A percentile compares a stretch with the other conserved stretches of the same genome.
These are phyloP conservation scores for Lippia alba DNA, from an alignment of 305 asterid genomes.

Conservation along the genomic window DNA sequence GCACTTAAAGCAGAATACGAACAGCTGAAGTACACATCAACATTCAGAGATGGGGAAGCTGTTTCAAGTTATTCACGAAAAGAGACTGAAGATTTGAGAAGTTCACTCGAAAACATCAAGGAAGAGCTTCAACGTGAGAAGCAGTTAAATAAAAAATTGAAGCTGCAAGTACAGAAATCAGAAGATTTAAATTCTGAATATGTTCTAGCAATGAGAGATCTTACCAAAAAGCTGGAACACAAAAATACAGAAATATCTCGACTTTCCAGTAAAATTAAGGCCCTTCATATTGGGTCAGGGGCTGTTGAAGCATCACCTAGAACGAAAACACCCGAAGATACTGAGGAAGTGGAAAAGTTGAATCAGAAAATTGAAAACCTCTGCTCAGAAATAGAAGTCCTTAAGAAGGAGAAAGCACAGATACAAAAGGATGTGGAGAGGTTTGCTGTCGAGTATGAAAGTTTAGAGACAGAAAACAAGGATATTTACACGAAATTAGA, in stretches of 20 bases:
- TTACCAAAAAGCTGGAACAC: slow-evolving; percentile 67
- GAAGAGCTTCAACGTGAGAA: slow-evolving; percentile 71
- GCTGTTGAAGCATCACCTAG: slow-evolving; percentile 39
- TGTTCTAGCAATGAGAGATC: slow-evolving; percentile 79
- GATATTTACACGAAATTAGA: slow-evolving; percentile 56
- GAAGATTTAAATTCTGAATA: slow-evolving; percentile 92
- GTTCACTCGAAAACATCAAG: slow-evolving; percentile 52
- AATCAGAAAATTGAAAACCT: slow-evolving; percentile 58
- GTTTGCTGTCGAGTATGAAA: slow-evolving; percentile 55
- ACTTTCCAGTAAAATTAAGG: slow-evolving; percentile 63
- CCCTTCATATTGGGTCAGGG: slow-evolving; percentile 49
- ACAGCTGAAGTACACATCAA: slow-evolving; percentile 52
- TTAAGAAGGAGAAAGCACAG: slow-evolving; percentile 64
- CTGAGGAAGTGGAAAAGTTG: slow-evolving; percentile 56
- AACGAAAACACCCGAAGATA: slow-evolving; percentile 37
- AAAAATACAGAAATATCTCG: slow-evolving; percentile 67
- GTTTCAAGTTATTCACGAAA: slow-evolving; percentile 36
- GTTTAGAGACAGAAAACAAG: slow-evolving; percentile 55
- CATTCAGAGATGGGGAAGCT: slow-evolving; percentile 42
- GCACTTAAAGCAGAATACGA: slow-evolving; percentile 64
- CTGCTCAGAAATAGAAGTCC: slow-evolving; percentile 64
- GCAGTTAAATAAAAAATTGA: slow-evolving; percentile 60
- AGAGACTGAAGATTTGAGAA: slow-evolving; percentile 45
- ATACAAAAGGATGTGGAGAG: slow-evolving; percentile 52
- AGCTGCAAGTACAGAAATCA: slow-evolving; percentile 66